Base-by-base conservation (phyloP, 1,139 yeast species). In the Taiozyma sp. region DNA sequence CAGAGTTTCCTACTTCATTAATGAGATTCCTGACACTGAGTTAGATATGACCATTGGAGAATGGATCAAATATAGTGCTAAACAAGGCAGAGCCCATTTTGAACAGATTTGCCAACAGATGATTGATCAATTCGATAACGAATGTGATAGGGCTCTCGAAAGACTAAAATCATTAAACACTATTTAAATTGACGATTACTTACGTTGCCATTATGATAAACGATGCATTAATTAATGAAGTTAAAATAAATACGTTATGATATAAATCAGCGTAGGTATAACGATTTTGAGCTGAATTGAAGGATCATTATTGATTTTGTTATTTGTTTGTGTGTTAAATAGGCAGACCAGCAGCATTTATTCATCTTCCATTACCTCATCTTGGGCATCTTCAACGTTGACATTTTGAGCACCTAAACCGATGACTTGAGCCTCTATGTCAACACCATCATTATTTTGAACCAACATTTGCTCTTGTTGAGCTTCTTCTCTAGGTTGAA, bases 1-100 rank as follows among this genome's bases (percentile, higher is more conserved):
- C 1, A 78, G 78, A 43, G 66, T 86, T 27, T 80, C 87, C 0
- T 73, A 74, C 49, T 86, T 86, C 60, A 80, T 85, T 3, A 76
- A 83, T 1, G 81, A 81, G 46, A 81, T 87, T 79, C 92, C 95
- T 0, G 83, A 78, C 38, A 78, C 78, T 19, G 92, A 87, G 60
- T 73, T 86, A 60, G 74, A 79, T 29, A 81, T 85, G 85, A 81
- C 89, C 0, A 78, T 90, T 19, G 75, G 75, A 48, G 80, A 86
- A 54, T 90, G 96, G 96, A 69, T 88, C 23, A 65, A 65, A 45
- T 73, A 76, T 57, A 76, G 80, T 60, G 84, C 86, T 0, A 63
- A 69, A 44, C 81, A 79, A 54, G 75, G 78, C n/a, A 69, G 70
- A 39, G 54, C 53, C 19, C 64, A 71, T 49, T 59, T 72, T 9